Evolutionary conservation across 1,284 basidiomycete genomes (phyloP), one percentile per base, ranked within the genome.

Genomic region (Exobasidium cylindrosporum): DNA sequence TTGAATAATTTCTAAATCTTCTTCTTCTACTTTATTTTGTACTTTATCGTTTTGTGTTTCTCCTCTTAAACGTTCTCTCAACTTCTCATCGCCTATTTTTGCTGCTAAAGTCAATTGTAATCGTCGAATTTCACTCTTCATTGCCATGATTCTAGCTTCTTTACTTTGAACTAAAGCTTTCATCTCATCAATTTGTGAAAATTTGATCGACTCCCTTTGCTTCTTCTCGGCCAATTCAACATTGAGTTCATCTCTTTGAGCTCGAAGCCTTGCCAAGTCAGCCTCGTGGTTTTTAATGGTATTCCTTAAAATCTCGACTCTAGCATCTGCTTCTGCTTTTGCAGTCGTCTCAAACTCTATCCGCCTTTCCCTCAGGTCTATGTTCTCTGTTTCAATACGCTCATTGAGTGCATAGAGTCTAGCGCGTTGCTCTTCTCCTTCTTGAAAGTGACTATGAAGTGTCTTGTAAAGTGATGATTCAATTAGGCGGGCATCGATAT

Each of bases 81-180:
- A 83, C 55, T 90, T 87, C 64, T 87, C 85, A 32, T 90, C 85
- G 4, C 88, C 87, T 2, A 85, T 83, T 45, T 86, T 82, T 0
- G 92, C 90, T 14, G 90, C 92, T 5, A 95, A 82, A 43, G 86
- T 85, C 53, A 89, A 85, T 76, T 89, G 91, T 64, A 90, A 83
- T 31, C 94, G 84, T 52, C 84, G 84, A 17, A 91, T 83, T 80
- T 97, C 91, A 1, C 88, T 89, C 60, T 86, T 82, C 44, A 97
- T 80, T 24, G 87, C 85, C 4, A 81, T 81, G 54, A 97, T 87
- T 26, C 92, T 88, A 68, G 90, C 89, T 85, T 91, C 76, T 54
- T 77, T 76, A 26, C 65, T 64, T 52, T 67, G 67, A 30, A 76
- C 65, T 43, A 79, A 59, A 35, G 69, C 65, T 62, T 74, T 76